phyloP scores from a whole-genome alignment of 345 rosid genomes.

The Moricandia arvensis region DNA sequence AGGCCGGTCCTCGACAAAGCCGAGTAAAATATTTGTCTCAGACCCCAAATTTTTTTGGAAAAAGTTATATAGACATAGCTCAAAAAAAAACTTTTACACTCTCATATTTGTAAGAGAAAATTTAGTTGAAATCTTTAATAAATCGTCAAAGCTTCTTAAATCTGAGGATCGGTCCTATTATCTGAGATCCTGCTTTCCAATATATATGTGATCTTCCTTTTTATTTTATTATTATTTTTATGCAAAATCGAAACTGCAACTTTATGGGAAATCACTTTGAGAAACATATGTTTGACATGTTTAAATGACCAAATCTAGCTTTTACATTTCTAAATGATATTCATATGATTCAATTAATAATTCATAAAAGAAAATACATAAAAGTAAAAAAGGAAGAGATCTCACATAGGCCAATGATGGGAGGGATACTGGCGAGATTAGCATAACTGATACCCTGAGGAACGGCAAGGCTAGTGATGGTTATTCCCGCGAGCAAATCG shows the following conservation, averaged over 20 bases:
- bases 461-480: slow-evolving; percentile 85
- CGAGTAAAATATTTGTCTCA: too few species aligned
- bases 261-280: neutral
- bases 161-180: too few species aligned
- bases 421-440: slow-evolving; percentile 74
- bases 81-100: too few species aligned
- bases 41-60: too few species aligned
- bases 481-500: slow-evolving; percentile 87
- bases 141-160: too few species aligned
- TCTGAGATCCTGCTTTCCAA: neutral
- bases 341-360: neutral
- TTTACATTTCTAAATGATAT: neutral
- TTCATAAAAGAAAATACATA: neutral
- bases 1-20: too few species aligned
- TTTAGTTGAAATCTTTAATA: too few species aligned
- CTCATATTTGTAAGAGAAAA: too few species aligned
- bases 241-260: neutral
- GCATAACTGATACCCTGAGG: slow-evolving; percentile 98
- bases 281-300: neutral
- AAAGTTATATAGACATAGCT: too few species aligned
- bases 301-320: neutral
- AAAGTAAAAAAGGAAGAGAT: slow-evolving; percentile 13
- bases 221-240: neutral
- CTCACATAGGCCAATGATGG: slow-evolving; percentile 85
- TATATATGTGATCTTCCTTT: neutral